Evolutionary conservation across 352 stramenopile genomes (phyloP).

Genomic region (Phytopythium helicoides): DNA sequence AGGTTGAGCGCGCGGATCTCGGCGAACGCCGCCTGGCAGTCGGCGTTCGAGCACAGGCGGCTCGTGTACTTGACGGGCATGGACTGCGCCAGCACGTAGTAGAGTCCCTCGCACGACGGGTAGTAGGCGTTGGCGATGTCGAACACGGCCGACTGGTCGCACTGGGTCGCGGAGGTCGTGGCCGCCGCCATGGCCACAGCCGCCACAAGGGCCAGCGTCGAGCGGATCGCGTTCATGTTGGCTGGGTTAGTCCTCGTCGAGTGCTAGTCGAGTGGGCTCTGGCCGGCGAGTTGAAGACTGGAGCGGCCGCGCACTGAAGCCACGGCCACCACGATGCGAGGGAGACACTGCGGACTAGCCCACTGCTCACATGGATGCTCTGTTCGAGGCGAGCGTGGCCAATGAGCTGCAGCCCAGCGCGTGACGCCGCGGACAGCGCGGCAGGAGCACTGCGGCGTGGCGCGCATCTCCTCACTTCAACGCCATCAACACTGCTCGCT

Average conservation of each 20-base stretch:
- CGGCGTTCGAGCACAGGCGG: slow-evolving; percentile 12
- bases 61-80: slow-evolving; percentile 23
- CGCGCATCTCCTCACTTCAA: no score
- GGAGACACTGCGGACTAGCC: no score
- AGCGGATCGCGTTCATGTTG: neutral
- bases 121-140: slow-evolving; percentile 23
- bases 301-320: no score
- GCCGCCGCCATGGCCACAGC: neutral
- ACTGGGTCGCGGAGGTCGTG: slow-evolving; percentile 6
- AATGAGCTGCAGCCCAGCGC: neutral
- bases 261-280: neutral
- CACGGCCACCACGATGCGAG: no score
- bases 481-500: neutral
- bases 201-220: neutral
- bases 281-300: no score
- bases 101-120: slow-evolving; percentile 15
- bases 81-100: slow-evolving; percentile 25
- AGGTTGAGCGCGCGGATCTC: slow-evolving; percentile 13
- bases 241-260: neutral
- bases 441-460: neutral
- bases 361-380: no score
- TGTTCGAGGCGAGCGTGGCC: neutral
- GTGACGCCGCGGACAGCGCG: slow-evolving; percentile 3
- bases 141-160: slow-evolving; percentile 20
- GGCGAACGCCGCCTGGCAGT: slow-evolving; percentile 18